A percentile compares a stretch with the other conserved stretches of the same genome.
Evolutionary conservation across 2,329 filamentous ascomycete genomes (phyloP).

Genomic region (Juglanconis oblonga): DNA sequence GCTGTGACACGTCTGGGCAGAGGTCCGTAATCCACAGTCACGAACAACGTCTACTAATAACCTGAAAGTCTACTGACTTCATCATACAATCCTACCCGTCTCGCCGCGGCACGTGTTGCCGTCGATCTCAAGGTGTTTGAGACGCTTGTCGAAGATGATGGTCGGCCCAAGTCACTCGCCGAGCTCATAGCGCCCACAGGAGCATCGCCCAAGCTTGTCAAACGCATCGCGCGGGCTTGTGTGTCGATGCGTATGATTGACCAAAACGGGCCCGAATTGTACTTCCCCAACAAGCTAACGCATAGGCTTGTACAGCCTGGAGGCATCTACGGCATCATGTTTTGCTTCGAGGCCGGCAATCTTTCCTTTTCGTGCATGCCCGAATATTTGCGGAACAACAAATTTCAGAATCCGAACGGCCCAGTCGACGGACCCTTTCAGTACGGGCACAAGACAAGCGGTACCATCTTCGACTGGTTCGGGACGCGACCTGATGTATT

Average conservation of each 20-base stretch:
- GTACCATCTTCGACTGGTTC: neutral
- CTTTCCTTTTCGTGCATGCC: neutral
- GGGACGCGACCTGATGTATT: neutral
- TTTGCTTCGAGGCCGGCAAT: neutral
- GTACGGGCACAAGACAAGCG: neutral
- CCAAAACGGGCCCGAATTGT: neutral
- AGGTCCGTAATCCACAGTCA: too few relatives aligned
- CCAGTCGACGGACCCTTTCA: neutral
- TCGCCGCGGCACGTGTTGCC: neutral
- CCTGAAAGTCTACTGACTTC: too few relatives aligned
- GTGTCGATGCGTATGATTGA: neutral
- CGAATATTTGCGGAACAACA: neutral
- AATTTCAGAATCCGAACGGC: neutral
- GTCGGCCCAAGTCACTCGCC: neutral
- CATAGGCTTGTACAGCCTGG: neutral
- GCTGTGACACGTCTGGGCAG: too few relatives aligned
- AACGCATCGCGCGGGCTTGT: neutral
- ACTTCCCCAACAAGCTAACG: neutral
- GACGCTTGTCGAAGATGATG: neutral
- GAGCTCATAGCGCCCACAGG: neutral
- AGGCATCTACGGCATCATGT: neutral
- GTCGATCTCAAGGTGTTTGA: neutral
- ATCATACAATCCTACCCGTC: conserved; percentile 20
- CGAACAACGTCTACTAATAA: too few relatives aligned
- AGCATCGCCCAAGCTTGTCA: neutral